Evolutionary conservation across 2,329 filamentous ascomycete species (phyloP), one percentile per base, ranked within the genome.

Genomic region (Venturia effusa): DNA sequence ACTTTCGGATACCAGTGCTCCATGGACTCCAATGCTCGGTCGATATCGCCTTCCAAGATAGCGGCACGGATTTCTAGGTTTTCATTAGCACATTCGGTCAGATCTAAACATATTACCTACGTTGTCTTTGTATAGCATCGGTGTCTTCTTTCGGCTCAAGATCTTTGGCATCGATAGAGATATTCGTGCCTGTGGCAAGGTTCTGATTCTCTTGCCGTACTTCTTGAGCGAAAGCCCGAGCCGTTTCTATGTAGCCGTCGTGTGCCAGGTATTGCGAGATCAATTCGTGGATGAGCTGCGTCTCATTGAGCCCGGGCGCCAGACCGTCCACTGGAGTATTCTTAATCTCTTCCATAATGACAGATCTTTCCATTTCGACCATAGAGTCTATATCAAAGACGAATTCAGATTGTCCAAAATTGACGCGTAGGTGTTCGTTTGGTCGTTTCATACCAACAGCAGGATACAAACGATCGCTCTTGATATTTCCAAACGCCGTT

Each of bases 161-260:
- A 59, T 84, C 70, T 78, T 80, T 66, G 84, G 77, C n/a, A 74
- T 45, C 30, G 10, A 43, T 83, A n/a, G 45, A 19, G 8, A 30
- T 24, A n/a, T 22, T 32, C 75, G 65, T 70, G 64, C 85, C 83
- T 54, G 84, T 80, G 66, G 83, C 83, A 64, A 96, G 76, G 10
- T 89, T 86, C 69, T 83, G 79, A 69, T 89, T 88, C 73, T 96
- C 90, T 19, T 83, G 78, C 63, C 84, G 83, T 32, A 96, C 85
- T 71, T 97, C 93, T 69, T 88, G 82, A 3, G 89, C 86, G 79
- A 99, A 97, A 0, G 90, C 91, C 67, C 87, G 85, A 10, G 92
- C 92, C 0, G 93, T 96, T 68, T 97, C 93, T 8, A 97, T 88
- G 69, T 97, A 97, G 65, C 94, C 94, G 70, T 97, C 94, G 69